phyloP scores from a whole-genome alignment of 164 flowering plant species.

The Saururus chinensis region DNA sequence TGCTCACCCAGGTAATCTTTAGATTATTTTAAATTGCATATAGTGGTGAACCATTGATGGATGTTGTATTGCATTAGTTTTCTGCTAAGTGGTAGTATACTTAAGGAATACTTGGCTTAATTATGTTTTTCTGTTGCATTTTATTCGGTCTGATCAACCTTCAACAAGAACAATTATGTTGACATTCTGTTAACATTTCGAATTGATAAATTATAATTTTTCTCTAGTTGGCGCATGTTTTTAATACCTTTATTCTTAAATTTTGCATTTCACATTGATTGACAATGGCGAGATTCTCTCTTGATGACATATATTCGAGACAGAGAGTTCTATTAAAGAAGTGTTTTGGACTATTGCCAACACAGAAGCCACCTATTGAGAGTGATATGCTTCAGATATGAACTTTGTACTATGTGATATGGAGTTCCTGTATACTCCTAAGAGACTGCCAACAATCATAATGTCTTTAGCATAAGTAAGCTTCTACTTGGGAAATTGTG shows the following conservation, averaged over 20 bases:
- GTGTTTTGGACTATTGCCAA: constrained; percentile 85
- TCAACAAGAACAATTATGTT: neutral
- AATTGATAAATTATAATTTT: neutral
- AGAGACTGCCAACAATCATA: neutral
- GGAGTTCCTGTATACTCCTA: neutral
- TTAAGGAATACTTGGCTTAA: neutral
- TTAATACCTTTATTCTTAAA: neutral
- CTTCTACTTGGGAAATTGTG: too few species aligned
- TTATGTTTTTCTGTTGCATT: neutral
- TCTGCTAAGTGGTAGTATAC: neutral
- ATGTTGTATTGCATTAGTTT: neutral
- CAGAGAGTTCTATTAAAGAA: constrained; percentile 87
- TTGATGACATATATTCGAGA: constrained; percentile 91
- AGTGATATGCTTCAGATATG: neutral
- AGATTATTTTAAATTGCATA: neutral
- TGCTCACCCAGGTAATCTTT: constrained; percentile 80
- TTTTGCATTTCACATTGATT: neutral
- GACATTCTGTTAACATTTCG: neutral
- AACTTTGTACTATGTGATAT: too few species aligned
- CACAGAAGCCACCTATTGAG: constrained; percentile 69
- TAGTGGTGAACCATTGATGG: neutral
- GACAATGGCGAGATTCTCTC: constrained; percentile 86
- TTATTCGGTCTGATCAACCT: neutral
- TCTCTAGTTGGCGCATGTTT: too few species aligned
- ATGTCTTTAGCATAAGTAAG: too few species aligned